Base-by-base conservation (phyloP, 176 grass and related monocot species). In the Ensete ventricosum region DNA sequence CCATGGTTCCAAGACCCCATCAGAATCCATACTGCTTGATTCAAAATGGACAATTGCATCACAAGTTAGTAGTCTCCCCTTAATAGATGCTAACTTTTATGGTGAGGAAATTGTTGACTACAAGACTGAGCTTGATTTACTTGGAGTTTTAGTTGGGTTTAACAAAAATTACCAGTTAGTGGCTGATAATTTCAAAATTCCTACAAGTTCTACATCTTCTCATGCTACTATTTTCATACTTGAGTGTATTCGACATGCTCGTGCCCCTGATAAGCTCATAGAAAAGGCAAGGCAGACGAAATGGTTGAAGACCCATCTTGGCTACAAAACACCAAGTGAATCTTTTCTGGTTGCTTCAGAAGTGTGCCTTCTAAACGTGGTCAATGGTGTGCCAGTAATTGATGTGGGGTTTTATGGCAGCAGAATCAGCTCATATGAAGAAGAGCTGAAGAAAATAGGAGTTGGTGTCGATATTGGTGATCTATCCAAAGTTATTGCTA, bases 281-380 rank as follows among this genome's bases (percentile, higher is more conserved):
- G 67, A 2, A 8, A 87, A 85, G 73, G 22, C 86, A 10, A 87
- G 57, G 53, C 57, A 71, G 17, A 69, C 75, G 13, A 81, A 85
- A 76, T 90, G 81, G 79, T 8, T 91, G 49, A 96, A 85, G 69
- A 96, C 92, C 49, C 88, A 34, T 63, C 50, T 91, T 76, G 92
- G 92, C 53, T 80, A 88, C 54, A 54, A 73, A 77, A 8, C 54
- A 76, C 86, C 88, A 8, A 65, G 53, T 34, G 67, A 81, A 67
- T 73, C 86, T n/a, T 84, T 91, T 77, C 75, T 91, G 72, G 74
- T 79, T 12, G 25, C 74, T 60, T 71, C 83, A 55, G 74, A 83
- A 63, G 79, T 81, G 19, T 81, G 80, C 65, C 86, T 96, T 71
- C 21, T 83, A 3, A 84, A 82, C 52, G 43, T 84, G 9, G 79